Evolutionary conservation across 169 alveolate genomes (phyloP).

Genomic region (Plasmodium sp.): DNA sequence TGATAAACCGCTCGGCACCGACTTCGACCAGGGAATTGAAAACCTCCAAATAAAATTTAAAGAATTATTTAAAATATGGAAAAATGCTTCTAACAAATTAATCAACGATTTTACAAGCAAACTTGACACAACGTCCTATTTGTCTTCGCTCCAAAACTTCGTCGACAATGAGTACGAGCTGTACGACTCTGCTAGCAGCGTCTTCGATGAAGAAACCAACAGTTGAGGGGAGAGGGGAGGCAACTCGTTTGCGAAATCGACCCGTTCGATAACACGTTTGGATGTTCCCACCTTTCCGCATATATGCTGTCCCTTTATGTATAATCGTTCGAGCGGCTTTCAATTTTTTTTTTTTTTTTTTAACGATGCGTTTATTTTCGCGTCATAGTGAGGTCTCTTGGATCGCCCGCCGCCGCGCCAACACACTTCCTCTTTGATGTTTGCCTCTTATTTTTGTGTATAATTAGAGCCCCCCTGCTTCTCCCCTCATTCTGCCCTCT

Average conservation of each 20-base stretch:
- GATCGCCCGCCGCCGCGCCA: not conserved
- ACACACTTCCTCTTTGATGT: not conserved
- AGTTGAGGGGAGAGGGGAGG: not conserved
- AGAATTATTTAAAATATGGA: slow-evolving; percentile 73
- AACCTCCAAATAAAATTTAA: slow-evolving; percentile 70
- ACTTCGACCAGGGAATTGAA: slow-evolving; percentile 71
- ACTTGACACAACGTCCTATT: slow-evolving; percentile 51
- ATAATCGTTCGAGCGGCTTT: not conserved
- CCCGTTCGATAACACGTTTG: not conserved
- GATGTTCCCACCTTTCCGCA: not conserved
- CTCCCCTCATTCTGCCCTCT: no score
- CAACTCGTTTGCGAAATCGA: not conserved
- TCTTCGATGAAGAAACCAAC: slow-evolving; percentile 37
- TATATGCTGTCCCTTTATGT: not conserved
- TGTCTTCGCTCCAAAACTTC: slow-evolving; percentile 38
- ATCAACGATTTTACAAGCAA: slow-evolving; percentile 71
- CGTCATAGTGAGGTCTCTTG: not conserved
- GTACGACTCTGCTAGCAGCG: slow-evolving; percentile 50
- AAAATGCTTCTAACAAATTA: slow-evolving; percentile 70
- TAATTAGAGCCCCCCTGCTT: not conserved
- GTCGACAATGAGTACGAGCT: slow-evolving; percentile 34
- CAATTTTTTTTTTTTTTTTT: not conserved
- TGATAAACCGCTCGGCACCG: slow-evolving; percentile 84
- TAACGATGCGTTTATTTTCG: not conserved
- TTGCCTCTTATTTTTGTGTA: slow-evolving; percentile 18